A percentile compares a stretch with the other conserved stretches of the same genome.
Evolutionary conservation across 78 protist species (phyloP).

Genomic region (Salpingoeca rosetta): DNA sequence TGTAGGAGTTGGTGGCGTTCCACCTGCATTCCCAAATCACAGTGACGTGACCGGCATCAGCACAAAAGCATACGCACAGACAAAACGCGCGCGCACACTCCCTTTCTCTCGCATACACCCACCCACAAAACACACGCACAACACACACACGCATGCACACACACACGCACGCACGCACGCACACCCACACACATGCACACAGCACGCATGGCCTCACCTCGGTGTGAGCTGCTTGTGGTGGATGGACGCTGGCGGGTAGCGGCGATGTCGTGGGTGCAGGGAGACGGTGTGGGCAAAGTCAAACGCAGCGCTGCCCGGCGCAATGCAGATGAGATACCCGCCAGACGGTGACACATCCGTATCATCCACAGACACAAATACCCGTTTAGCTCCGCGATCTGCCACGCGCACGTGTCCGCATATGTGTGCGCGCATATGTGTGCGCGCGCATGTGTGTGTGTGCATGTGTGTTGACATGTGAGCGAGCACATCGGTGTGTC

Average conservation of each 20-base stretch:
- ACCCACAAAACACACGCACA: background rate
- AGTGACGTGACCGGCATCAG: background rate
- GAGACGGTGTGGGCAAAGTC: constrained; percentile 14
- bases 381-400: background rate
- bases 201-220: too few relatives aligned
- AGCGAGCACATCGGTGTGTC: constrained; percentile 9
- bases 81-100: background rate
- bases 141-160: background rate
- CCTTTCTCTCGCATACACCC: background rate
- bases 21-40: background rate
- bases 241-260: too few relatives aligned
- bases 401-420: too few relatives aligned
- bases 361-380: background rate
- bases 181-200: too few relatives aligned
- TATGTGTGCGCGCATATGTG: too few relatives aligned
- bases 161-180: too few relatives aligned
- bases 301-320: constrained; percentile 22
- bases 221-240: too few relatives aligned
- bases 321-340: constrained; percentile 48
- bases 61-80: background rate
- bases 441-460: too few relatives aligned
- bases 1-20: background rate
- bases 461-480: too few relatives aligned
- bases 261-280: background rate
- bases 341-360: too few relatives aligned